phyloP scores from a whole-genome alignment of 1,284 basidiomycete species.

The Pisolithus thermaeus region DNA sequence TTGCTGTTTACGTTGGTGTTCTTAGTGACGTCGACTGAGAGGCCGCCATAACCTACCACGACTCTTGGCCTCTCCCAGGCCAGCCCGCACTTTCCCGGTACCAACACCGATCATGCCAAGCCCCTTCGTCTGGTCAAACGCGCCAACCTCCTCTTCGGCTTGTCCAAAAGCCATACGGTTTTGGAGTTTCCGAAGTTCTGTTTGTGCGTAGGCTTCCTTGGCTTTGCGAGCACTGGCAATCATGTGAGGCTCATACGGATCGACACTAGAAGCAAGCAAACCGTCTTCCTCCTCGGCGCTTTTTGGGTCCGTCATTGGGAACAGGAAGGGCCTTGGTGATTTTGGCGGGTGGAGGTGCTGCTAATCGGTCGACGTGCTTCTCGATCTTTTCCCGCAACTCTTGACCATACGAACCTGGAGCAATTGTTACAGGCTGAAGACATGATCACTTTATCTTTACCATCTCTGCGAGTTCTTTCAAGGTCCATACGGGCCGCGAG shows the following conservation, averaged over 20 bases:
- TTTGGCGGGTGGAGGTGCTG: conserved; percentile 93
- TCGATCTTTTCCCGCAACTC: conserved; percentile 82
- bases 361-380: conserved; percentile 86
- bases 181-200: conserved; percentile 93
- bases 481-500: conserved; percentile 92
- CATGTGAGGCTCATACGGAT: conserved; percentile 1
- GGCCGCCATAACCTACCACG: conserved; percentile 53
- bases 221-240: conserved; percentile 80
- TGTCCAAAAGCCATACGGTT: conserved; percentile 97
- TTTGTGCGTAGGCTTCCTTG: conserved; percentile 96
- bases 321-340: conserved; percentile 94
- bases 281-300: conserved; percentile 93
- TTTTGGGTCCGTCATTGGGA: conserved; percentile 93
- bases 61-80: conserved; percentile 80
- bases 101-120: conserved; percentile 91
- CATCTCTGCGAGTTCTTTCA: conserved; percentile 71
- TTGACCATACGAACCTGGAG: conserved; percentile 71
- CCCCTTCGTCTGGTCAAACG: conserved; percentile 95
- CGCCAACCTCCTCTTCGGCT: conserved; percentile 92
- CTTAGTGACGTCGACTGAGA: background rate
- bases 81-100: conserved; percentile 85
- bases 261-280: conserved; percentile 28
- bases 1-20: conserved; percentile 49
- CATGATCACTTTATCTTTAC: conserved; percentile 34
- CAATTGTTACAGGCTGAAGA: background rate